Evolutionary conservation across 305 asterid genomes (phyloP), one percentile per base, ranked within the genome.

Genomic region (Ruellia speciosa): DNA sequence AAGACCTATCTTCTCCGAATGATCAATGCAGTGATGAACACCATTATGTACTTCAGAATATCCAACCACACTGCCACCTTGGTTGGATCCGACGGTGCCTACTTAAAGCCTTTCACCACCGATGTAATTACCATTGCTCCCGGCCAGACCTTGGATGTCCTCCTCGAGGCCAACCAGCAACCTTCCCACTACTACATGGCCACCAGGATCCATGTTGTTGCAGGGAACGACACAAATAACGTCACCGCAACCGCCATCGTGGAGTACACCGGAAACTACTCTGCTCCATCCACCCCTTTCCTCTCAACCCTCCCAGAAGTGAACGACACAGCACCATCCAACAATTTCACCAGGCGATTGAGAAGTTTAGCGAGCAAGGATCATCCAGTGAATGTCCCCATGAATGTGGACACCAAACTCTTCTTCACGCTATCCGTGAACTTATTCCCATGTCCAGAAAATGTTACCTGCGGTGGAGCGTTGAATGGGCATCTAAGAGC

Each of bases 101-200:
- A 85, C 68, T 67, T 78, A 7, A 86, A 81, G 70, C 88, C 74
- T 6, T 54, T 82, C 20, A 72, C 41, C 3, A 70, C 59, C 9
- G 72, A 78, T 34, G 72, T 72, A 60, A 58, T 82, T 7, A 17
- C 77, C 17, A 85, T 85, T 20, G 69, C 82, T 0, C 94, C 94
- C 0, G 94, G 90, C 0, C 79, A 85, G 62, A 78, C 90, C 31
- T 60, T 82, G 0, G 90, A 85, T 20, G 57, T 75, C 62, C 56
- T 82, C 52, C 20, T 85, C 0, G 54, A 75, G 35, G 88, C 94
- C 6, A 63, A 82, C 68, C 83, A 82, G 31, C 49, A 18, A 9
- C 80, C 77, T 2, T 52, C 80, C 20, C 82, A 59, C 56, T 80
- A 79, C 12, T 85, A 85, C 75, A 82, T 85, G 74, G 86, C 81